Percentiles rank a stretch among this genome's conserved stretches.
Evolutionary conservation across 176 grass and related monocot species (phyloP).

Genomic region (Areca catechu): DNA sequence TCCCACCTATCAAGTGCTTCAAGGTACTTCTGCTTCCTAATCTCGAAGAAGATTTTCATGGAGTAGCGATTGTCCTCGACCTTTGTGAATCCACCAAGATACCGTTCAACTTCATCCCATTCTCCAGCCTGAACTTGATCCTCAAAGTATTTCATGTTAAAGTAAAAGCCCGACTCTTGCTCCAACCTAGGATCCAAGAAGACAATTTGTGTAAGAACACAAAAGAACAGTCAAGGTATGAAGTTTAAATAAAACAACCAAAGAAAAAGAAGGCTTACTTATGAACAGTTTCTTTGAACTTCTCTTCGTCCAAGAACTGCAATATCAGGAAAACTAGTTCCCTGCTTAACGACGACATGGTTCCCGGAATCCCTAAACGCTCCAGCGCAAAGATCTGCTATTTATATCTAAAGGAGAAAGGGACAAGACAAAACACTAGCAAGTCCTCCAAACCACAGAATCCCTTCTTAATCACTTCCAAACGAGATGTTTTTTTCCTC

Average conservation of each 20-base stretch:
- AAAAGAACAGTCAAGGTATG: too few species aligned
- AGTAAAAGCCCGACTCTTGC: constrained; percentile 97
- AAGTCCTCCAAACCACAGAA: too few species aligned
- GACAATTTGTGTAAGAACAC: too few species aligned
- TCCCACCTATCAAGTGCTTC: constrained; percentile 92
- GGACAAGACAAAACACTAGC: not conserved
- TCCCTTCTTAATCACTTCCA: too few species aligned
- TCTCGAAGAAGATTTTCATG: constrained; percentile 99
- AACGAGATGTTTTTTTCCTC: too few species aligned
- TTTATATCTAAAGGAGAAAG: not conserved
- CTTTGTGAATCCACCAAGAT: constrained; percentile 98
- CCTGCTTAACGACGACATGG: constrained; percentile 25
- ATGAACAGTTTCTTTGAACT: constrained; percentile 28
- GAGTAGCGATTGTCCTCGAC: constrained; percentile 99
- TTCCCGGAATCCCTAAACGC: constrained; percentile 17
- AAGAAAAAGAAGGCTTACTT: constrained; percentile 9
- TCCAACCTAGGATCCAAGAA: constrained; percentile 51
- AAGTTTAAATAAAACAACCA: not conserved
- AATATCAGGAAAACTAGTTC: constrained; percentile 29
- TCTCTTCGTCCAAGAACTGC: constrained; percentile 26
- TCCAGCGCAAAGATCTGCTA: constrained; percentile 11
- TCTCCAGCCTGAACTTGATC: constrained; percentile 92
- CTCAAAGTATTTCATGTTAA: constrained; percentile 99
- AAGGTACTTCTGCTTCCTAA: constrained; percentile 98
- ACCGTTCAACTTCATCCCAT: constrained; percentile 98